These are phyloP conservation scores for Physaria fendleri DNA, from an alignment of 345 rosid species.

Conservation along the genomic window DNA sequence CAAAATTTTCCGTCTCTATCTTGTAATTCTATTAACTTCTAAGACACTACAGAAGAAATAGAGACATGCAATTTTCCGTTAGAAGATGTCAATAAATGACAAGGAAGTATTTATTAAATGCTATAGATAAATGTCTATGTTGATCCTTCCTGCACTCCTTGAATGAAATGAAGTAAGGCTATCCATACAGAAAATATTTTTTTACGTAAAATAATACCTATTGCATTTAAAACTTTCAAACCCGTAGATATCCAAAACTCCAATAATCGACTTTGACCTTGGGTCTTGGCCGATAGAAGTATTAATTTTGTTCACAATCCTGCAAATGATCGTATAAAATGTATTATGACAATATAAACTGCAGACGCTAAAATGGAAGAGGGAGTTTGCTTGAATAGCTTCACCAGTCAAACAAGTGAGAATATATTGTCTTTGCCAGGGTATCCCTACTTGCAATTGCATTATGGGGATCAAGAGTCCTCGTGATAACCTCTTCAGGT, in stretches of 20 bases:
- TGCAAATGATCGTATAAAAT: constrained; percentile 29
- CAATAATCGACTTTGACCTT: constrained; percentile 62
- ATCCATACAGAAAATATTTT: constrained; percentile 8
- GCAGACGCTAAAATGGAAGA: constrained; percentile 8
- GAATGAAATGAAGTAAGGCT: constrained; percentile 6
- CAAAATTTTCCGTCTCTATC: background rate
- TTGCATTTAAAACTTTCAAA: constrained; percentile 89
- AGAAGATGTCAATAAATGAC: background rate
- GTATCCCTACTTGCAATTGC: constrained; percentile 83
- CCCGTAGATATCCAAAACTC: constrained; percentile 94
- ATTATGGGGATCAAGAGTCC: constrained; percentile 67
- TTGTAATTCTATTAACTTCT: background rate
- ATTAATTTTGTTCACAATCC: constrained; percentile 90
- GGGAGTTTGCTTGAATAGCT: constrained; percentile 15
- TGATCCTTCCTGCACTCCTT: background rate
- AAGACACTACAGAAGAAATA: background rate
- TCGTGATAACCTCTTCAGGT: constrained; percentile 85
- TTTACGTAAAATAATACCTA: constrained; percentile 41
- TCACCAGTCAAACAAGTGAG: constrained; percentile 90
- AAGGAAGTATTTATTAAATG: background rate
- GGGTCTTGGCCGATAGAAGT: constrained; percentile 92
- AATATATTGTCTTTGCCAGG: constrained; percentile 76
- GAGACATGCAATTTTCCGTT: background rate
- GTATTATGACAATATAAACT: constrained; percentile 1
- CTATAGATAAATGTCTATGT: background rate